Conservation (phyloP, 371 early-diverging fungal genomes). For the Mortierella sp. region DNA sequence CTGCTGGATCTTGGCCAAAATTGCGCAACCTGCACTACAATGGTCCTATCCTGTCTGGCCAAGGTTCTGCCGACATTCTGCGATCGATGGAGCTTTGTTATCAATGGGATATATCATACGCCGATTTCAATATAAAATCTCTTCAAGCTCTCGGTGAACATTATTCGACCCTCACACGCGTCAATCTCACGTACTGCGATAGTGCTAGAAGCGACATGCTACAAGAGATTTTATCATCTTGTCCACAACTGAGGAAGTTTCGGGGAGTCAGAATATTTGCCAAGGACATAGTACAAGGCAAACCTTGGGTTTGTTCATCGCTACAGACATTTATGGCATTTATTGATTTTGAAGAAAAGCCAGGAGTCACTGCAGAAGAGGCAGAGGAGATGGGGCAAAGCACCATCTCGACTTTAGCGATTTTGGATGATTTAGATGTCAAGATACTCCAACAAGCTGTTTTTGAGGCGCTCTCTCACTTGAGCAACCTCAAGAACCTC, state of each 20-base stretch:
- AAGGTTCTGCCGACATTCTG: neutral
- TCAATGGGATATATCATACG: neutral
- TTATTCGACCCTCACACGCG: neutral
- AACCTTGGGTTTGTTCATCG: slow-evolving; percentile 5
- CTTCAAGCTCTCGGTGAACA: neutral
- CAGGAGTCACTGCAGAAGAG: neutral
- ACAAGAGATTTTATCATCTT: slow-evolving; percentile 2
- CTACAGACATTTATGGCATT: neutral
- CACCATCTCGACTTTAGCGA: neutral
- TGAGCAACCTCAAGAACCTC: neutral
- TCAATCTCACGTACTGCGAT: neutral
- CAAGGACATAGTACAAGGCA: neutral
- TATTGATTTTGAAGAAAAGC: slow-evolving; percentile 6
- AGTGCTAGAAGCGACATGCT: slow-evolving; percentile 1
- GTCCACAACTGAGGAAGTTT: neutral
- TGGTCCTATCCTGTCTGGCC: neutral
- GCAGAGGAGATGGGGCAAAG: neutral
- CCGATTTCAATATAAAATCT: neutral
- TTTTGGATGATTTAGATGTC: neutral
- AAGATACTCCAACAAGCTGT: neutral
- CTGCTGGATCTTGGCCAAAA: slow-evolving; percentile 3
- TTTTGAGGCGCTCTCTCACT: neutral
- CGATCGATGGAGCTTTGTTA: neutral
- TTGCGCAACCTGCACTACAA: neutral
- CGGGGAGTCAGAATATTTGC: neutral